phyloP scores from a whole-genome alignment of 208 protist genomes.

The Herpetomonas muscarum region DNA sequence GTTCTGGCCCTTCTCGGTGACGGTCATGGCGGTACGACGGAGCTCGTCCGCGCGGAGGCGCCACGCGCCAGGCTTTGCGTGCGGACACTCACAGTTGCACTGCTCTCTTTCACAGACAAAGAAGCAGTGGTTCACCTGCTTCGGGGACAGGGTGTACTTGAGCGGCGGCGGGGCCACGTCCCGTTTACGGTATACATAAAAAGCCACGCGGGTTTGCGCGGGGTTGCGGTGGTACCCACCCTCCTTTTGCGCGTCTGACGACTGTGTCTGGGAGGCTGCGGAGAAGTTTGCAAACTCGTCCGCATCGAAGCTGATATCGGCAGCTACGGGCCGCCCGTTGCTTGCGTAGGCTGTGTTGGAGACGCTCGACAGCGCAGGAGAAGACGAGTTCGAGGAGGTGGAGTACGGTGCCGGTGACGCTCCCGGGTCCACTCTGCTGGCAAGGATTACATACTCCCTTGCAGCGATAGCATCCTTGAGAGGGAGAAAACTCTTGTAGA shows the following conservation, averaged over 20 bases:
- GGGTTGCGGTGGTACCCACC: neutral
- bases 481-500: constrained; percentile 78
- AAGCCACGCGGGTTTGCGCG: constrained; percentile 15
- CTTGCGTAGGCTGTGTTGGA: neutral
- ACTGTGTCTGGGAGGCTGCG: neutral
- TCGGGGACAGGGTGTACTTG: constrained; percentile 57
- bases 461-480: constrained; percentile 33
- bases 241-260: neutral
- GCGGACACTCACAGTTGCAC: constrained; percentile 58
- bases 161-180: constrained; percentile 68
- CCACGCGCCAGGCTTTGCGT: constrained; percentile 46
- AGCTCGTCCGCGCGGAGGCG: constrained; percentile 59
- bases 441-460: constrained; percentile 55
- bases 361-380: constrained; percentile 1
- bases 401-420: neutral
- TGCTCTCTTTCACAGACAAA: constrained; percentile 33
- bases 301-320: neutral
- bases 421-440: neutral
- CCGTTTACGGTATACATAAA: constrained; percentile 63
- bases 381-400: neutral
- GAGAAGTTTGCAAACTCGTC: neutral
- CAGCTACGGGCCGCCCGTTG: neutral
- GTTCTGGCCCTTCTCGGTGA: constrained; percentile 28
- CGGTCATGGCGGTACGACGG: constrained; percentile 18
- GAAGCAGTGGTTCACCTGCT: constrained; percentile 72